Base-by-base conservation (phyloP, 2,329 filamentous ascomycete species). In the Drechslerella coelobrocha region DNA sequence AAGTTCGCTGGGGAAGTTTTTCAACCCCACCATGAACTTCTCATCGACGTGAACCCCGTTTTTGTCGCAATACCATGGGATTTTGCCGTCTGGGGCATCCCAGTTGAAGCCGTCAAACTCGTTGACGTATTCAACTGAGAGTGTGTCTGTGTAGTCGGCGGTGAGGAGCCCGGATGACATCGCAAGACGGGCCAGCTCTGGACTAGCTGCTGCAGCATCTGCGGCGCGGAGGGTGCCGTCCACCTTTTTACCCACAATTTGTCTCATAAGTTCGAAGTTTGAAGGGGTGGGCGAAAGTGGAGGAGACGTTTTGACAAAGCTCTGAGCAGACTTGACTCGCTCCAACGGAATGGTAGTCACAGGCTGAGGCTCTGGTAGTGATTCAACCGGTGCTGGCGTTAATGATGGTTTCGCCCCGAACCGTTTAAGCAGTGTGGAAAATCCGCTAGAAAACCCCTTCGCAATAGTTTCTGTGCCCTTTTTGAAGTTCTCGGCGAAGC, bases 191-290 rank as follows among this genome's bases (percentile, higher is more conserved):
- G 48, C 39, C 48, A 45, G 48, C 48, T 53, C 57, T 14, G 45
- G 37, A 17, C 47, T 59, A 14, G 54, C 54, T 8, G 29, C 41
- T 61, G 62, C 62, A 61, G 55, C 27, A 23, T 19, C 19, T 23
- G 63, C 23, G 27, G 14, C 57, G 41, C 56, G 23, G 45, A 68
- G 63, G 51, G 50, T 68, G 50, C 63, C 63, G 31, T 60, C 59
- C 63, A 68, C 57, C 63, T 68, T 68, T 41, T 37, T 23, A 56
- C 57, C 63, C 56, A 68, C n/a, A 57, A 68, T 57, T 56, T 10
- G 50, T 19, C 63, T 51, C 63, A 61, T 57, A 19, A 68, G 51
- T 34, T 39, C 51, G 43, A 57, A 50, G 45, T 34, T 61, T 48
- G 63, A 68, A 56, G 56, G 48, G 51, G 56, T 61, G 56, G 56